Evolutionary conservation across 306 rosid genomes (phyloP), one percentile per base, ranked within the genome.

Genomic region (Mucuna pruriens): DNA sequence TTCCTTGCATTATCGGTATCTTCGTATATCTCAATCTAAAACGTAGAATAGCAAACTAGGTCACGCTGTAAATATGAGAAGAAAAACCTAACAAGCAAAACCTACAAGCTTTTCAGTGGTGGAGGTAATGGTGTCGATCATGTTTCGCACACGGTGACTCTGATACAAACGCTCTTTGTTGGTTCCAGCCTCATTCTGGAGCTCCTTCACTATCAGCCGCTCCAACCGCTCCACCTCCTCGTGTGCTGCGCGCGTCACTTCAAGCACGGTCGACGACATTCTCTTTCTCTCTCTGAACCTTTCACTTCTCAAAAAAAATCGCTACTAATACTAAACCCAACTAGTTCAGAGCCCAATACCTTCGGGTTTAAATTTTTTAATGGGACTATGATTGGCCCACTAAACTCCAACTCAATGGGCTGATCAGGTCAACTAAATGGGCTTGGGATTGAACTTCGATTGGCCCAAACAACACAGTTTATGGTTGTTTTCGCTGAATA

Each of bases 201-300:
- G 94, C 69, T 95, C 98, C 88, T 91, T 92, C 85, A 92, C 97
- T 54, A 90, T 85, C 62, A 90, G 81, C 38, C 98, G 88, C 92
- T 95, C 99, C 36, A 91, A 19, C 51, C 99, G 87, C 90, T 93
- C 99, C 20, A 90, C 99, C 77, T 95, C 98, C 92, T 95, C 99
- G 83, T 92, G 97, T 16, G 91, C 86, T 1, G 94, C 86, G 34
- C 98, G 92, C 44, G 97, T 95, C 82, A 88, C 90, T 85, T 94
- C 97, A 77, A 94, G 91, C 31, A 94, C 86, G 71, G 98, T 94
- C 81, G 97, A 92, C 80, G 97, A 94, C 98, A 94, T 94, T 29
- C 31, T 29, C 3, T 49, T 94, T 29, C 31, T 29, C 3, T 49
- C 82, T 76, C 67, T 39, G 1, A 6, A 15, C 12, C 17, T 46